phyloP scores from a whole-genome alignment of 176 grass and related monocot genomes.

The Stipa capillata region DNA sequence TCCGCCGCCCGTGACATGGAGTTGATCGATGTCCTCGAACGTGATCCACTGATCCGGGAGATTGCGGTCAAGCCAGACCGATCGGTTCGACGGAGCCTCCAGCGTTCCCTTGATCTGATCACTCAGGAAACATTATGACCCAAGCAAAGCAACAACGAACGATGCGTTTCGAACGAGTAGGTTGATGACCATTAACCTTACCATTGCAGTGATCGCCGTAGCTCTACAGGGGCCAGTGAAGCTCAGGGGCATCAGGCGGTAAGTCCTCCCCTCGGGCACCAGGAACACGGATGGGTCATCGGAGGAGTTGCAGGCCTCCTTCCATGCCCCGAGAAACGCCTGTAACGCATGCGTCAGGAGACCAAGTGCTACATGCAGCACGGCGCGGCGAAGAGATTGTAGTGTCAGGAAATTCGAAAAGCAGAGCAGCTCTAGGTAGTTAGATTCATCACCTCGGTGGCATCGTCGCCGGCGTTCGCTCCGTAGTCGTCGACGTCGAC shows the following conservation, averaged over 20 bases:
- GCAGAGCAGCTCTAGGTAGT: background rate
- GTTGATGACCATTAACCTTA: background rate
- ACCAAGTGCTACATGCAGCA: background rate
- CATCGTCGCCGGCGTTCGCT: slow-evolving; percentile 24
- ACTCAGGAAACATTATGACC: background rate
- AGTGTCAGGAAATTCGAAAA: background rate
- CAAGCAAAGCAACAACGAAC: background rate
- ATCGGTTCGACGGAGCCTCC: slow-evolving; percentile 55
- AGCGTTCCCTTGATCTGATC: slow-evolving; percentile 59
- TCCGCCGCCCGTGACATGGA: slow-evolving; percentile 51
- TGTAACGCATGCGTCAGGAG: background rate
- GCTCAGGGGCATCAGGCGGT: slow-evolving; percentile 48
- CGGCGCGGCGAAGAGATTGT: background rate
- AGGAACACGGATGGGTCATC: slow-evolving; percentile 10
- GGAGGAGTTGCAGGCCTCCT: slow-evolving; percentile 52
- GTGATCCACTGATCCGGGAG: slow-evolving; percentile 41
- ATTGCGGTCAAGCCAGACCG: slow-evolving; percentile 20
- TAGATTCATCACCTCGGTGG: slow-evolving; percentile 30
- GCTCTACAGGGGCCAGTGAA: slow-evolving; percentile 64
- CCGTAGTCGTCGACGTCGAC: slow-evolving; percentile 52
- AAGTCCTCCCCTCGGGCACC: slow-evolving; percentile 31
- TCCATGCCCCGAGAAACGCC: slow-evolving; percentile 68
- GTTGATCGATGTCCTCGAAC: slow-evolving; percentile 28
- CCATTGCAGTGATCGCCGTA: slow-evolving; percentile 39
- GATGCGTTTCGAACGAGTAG: background rate